Evolutionary conservation across 208 protist genomes (phyloP).

Genomic region (Wallacemonas sp.): DNA sequence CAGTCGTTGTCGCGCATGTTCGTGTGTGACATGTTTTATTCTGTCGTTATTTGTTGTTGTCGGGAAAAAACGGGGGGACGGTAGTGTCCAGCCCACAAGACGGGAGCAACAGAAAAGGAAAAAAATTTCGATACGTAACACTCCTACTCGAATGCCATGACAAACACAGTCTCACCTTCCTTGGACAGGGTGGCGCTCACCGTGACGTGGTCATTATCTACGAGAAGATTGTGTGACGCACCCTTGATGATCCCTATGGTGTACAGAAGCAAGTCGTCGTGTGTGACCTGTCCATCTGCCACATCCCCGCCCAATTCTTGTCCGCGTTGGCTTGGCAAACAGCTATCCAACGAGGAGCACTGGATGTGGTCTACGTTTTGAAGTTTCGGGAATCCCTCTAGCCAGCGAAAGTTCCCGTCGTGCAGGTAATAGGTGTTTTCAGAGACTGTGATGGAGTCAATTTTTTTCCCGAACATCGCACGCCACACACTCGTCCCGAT

Average conservation of each 20-base stretch:
- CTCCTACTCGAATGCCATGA: constrained; percentile 50
- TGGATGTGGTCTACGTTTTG: constrained; percentile 36
- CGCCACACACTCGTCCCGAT: constrained; percentile 72
- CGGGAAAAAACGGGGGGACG: neutral
- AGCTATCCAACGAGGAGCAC: constrained; percentile 24
- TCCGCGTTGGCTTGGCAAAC: constrained; percentile 5
- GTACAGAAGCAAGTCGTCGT: constrained; percentile 67
- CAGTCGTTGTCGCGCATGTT: too few relatives aligned
- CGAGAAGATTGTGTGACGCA: constrained; percentile 44
- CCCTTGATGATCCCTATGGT: constrained; percentile 57
- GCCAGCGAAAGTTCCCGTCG: constrained; percentile 64
- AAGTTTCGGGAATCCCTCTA: constrained; percentile 58
- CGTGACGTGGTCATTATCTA: constrained; percentile 22
- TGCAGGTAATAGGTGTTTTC: constrained; percentile 64
- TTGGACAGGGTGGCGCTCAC: constrained; percentile 51
- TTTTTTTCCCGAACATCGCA: constrained; percentile 69
- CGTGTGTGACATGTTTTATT: neutral
- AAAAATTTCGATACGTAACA: neutral
- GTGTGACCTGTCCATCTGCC: constrained; percentile 20
- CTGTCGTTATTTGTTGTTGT: neutral
- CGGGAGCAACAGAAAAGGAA: too few relatives aligned
- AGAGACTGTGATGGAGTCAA: constrained; percentile 68
- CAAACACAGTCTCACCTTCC: constrained; percentile 67
- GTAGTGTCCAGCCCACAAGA: too few relatives aligned
- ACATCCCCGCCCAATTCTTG: constrained; percentile 15